Conservation (phyloP, 306 rosid species). For the Lathyrus aphaca region DNA sequence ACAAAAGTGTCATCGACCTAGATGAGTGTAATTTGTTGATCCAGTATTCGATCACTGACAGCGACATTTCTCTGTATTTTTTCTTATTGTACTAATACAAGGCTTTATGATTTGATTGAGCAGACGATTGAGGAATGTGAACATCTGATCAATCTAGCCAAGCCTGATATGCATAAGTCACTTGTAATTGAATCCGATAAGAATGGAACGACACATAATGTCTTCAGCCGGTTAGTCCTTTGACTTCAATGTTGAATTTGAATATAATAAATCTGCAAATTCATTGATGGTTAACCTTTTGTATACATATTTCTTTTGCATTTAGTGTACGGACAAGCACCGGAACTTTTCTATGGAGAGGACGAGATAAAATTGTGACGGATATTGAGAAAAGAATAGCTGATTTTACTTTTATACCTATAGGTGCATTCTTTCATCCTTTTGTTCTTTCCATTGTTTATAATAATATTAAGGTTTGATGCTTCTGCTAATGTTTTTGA, state of each 20-base stretch:
- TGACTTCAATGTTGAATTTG: slow-evolving; percentile 26
- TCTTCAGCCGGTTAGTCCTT: slow-evolving; percentile 72
- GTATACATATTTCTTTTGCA: slow-evolving; percentile 2
- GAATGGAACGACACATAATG: slow-evolving; percentile 70
- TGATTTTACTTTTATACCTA: slow-evolving; percentile 79
- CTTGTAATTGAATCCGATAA: slow-evolving; percentile 53
- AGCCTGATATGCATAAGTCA: slow-evolving; percentile 73
- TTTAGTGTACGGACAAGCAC: slow-evolving; percentile 84
- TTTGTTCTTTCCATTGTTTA: slow-evolving; percentile 30
- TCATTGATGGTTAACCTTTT: slow-evolving; percentile 10
- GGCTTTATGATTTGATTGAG: slow-evolving; percentile 37
- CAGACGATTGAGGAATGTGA: slow-evolving; percentile 88
- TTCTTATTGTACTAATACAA: too few relatives aligned
- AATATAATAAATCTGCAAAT: slow-evolving; percentile 29
- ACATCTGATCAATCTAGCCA: slow-evolving; percentile 72
- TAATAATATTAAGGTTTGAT: slow-evolving; percentile 19
- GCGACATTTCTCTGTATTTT: too few relatives aligned
- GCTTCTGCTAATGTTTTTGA: neutral
- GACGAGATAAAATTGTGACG: slow-evolving; percentile 69
- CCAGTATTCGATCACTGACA: too few relatives aligned
- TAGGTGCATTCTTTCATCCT: slow-evolving; percentile 55
- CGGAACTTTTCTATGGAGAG: slow-evolving; percentile 81
- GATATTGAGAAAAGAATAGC: slow-evolving; percentile 84
- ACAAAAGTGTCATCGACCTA: too few relatives aligned
- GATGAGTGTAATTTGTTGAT: too few relatives aligned